Percentiles rank a stretch among this genome's conserved stretches.
These are phyloP conservation scores for Paracorniculantispora psalliotae DNA, from an alignment of 2,329 filamentous ascomycete genomes.

Conservation along the genomic window DNA sequence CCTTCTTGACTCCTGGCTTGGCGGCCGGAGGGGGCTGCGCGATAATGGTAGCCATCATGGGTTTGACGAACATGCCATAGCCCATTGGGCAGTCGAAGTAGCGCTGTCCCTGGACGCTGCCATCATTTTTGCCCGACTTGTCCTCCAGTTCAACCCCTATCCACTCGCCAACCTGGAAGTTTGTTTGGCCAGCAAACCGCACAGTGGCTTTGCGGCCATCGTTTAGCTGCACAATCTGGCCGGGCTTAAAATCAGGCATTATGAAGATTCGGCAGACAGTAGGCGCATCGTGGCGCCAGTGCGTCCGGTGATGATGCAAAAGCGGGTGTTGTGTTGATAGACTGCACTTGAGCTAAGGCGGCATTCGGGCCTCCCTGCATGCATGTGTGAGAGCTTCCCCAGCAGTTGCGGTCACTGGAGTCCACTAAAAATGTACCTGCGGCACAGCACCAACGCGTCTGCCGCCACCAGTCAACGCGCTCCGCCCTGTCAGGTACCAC, in stretches of 20 bases:
- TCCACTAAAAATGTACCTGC: conserved; percentile 2
- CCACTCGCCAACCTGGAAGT: conserved; percentile 81
- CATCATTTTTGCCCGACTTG: conserved; percentile 86
- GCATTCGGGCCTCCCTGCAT: neutral
- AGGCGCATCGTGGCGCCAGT: conserved; percentile 29
- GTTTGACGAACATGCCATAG: conserved; percentile 78
- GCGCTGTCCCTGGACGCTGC: conserved; percentile 76
- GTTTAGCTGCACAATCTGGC: conserved; percentile 72
- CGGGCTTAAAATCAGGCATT: conserved; percentile 56
- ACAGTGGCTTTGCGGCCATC: conserved; percentile 74
- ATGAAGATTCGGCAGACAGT: conserved; percentile 25
- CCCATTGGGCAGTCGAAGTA: conserved; percentile 84
- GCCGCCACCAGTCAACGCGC: neutral
- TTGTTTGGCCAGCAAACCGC: conserved; percentile 74
- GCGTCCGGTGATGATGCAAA: neutral
- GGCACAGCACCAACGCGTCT: conserved; percentile 1
- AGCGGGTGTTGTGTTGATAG: neutral
- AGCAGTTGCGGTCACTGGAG: neutral
- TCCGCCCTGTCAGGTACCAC: neutral
- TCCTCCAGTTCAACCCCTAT: conserved; percentile 84
- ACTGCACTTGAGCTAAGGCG: neutral
- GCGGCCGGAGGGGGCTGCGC: conserved; percentile 39
- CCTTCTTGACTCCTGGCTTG: conserved; percentile 35
- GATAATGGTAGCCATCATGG: conserved; percentile 60
- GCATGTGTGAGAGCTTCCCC: neutral